Percentiles rank a stretch among this genome's conserved stretches.
Conservation (phyloP, 2,329 filamentous ascomycete species). For the Talaromyces funiculosus region DNA sequence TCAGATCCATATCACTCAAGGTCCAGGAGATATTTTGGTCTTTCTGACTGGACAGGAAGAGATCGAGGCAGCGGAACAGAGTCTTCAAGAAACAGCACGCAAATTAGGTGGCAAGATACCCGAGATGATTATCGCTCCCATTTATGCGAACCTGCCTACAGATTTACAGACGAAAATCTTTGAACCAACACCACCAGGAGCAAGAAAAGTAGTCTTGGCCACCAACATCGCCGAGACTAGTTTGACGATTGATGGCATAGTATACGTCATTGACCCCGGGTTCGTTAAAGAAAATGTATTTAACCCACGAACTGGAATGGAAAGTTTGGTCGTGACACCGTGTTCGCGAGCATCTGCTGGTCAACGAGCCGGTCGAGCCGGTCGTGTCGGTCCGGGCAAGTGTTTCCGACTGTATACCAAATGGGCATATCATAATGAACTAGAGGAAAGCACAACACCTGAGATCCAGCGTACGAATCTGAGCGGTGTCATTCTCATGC, state of each 20-base stretch:
- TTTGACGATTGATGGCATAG: slow-evolving; percentile 91
- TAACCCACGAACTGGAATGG: slow-evolving; percentile 87
- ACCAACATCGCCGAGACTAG: slow-evolving; percentile 97
- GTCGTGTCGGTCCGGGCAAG: slow-evolving; percentile 85
- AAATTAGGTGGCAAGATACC: slow-evolving; percentile 81
- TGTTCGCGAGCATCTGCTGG: slow-evolving; percentile 89
- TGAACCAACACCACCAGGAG: slow-evolving; percentile 77
- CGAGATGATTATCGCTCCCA: slow-evolving; percentile 84
- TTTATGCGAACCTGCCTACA: slow-evolving; percentile 88
- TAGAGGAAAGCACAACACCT: slow-evolving; percentile 85
- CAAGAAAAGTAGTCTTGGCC: slow-evolving; percentile 84
- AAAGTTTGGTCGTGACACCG: slow-evolving; percentile 81
- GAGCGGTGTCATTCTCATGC: slow-evolving; percentile 71
- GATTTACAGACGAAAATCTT: slow-evolving; percentile 93
- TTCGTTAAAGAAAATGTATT: slow-evolving; percentile 95
- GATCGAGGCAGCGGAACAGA: slow-evolving; percentile 80
- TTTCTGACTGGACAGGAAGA: slow-evolving; percentile 96
- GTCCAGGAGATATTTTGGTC: slow-evolving; percentile 81
- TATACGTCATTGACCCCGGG: slow-evolving; percentile 91
- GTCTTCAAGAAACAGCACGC: slow-evolving; percentile 75
- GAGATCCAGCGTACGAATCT: slow-evolving; percentile 91
- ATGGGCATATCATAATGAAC: slow-evolving; percentile 88
- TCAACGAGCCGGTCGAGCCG: slow-evolving; percentile 86
- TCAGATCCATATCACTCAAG: slow-evolving; percentile 86
- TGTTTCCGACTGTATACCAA: slow-evolving; percentile 92